Base-by-base conservation (phyloP, 2,329 filamentous ascomycete species). In the Aspergillus sp. region DNA sequence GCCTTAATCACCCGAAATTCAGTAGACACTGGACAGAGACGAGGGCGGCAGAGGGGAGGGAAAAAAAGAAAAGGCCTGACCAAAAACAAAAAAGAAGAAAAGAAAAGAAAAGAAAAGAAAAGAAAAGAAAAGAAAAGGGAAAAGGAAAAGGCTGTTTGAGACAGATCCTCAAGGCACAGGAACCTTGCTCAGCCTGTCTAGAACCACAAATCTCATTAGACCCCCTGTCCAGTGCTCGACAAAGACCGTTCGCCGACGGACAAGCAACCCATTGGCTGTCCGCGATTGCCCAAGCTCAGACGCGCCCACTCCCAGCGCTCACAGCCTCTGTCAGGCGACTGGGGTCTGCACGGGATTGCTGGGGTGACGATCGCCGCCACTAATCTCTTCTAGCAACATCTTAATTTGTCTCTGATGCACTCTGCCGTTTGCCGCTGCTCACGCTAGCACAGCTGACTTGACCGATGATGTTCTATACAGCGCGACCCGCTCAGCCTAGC, bases 341-440 rank as follows among this genome's bases (percentile, higher is more conserved):
- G 63, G 67, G 61, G 65, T 70, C 70, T 71, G 71, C 69, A 73
- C 67, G 66, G 66, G 62, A 62, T 68, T 64, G 59, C 58, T 66
- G 61, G 61, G 61, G 47, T 59, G 62, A 61, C 63, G 68, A 71
- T 73, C 70, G 64, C 67, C 65, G 62, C 62, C 63, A 64, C 65
- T 64, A 69, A 68, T 69, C 53, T 62, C 66, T 63, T 64, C 61
- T 71, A 69, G 71, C 68, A 68, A 64, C 67, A 68, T 68, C 66
- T 70, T 68, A 66, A 68, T 71, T 66, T 62, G 60, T 64, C 50
- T 68, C 64, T 67, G 57, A 64, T 72, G 69, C 70, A 71, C 63
- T 58, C 38, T 65, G 63, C 70, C 68, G 71, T 62, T 64, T 63
- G 53, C 65, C 68, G 68, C 65, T 69, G 65, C 68, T 66, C 67